A percentile compares a stretch with the other conserved stretches of the same genome.
phyloP scores from a whole-genome alignment of 345 rosid species.

The Eucalyptus urophylla region DNA sequence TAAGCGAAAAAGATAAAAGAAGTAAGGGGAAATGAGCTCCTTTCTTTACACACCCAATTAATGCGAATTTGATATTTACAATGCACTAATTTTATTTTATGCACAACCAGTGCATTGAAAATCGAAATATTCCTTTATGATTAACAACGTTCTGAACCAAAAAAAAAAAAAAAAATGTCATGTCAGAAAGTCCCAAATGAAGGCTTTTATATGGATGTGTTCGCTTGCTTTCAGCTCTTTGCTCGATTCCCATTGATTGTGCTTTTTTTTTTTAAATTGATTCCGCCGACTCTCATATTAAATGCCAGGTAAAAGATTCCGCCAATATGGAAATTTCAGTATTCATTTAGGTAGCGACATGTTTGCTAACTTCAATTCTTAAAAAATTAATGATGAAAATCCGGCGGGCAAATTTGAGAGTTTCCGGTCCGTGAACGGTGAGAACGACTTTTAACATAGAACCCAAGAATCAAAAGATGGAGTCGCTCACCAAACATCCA shows the following conservation, averaged over 20 bases:
- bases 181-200: not conserved
- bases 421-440: not conserved
- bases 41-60: not conserved
- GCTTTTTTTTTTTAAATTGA: not conserved
- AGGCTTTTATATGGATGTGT: not conserved
- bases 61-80: not conserved
- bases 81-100: not conserved
- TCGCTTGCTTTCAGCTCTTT: not conserved
- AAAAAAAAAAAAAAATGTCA: not conserved
- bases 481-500: not conserved
- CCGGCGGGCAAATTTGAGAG: not conserved
- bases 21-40: not conserved
- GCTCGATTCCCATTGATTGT: not conserved
- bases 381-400: not conserved
- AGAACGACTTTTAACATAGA: not conserved
- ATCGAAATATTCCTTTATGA: not conserved
- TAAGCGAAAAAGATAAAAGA: not conserved
- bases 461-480: not conserved
- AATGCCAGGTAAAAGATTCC: not conserved
- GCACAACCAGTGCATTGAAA: not conserved
- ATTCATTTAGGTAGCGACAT: not conserved
- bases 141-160: not conserved
- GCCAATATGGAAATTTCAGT: not conserved
- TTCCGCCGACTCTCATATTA: not conserved
- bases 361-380: not conserved